phyloP scores from a whole-genome alignment of 2,329 filamentous ascomycete species.

The Pseudopithomyces maydicus region DNA sequence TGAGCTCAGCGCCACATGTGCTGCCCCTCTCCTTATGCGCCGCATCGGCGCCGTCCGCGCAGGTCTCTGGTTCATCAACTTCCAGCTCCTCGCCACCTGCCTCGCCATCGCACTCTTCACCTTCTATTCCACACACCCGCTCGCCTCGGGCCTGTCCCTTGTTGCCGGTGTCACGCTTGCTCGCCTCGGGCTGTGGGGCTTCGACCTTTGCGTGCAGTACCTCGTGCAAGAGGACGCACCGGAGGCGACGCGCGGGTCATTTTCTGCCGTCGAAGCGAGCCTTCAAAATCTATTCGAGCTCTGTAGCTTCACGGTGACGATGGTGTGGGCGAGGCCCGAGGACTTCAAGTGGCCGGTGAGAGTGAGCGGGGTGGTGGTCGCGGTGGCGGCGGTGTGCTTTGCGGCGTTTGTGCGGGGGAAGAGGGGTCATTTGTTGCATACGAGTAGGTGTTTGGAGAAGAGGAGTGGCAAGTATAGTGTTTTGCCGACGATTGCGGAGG shows the following conservation, averaged over 20 bases:
- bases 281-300: constrained; percentile 75
- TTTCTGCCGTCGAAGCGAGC: constrained; percentile 70
- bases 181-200: constrained; percentile 54
- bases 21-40: constrained; percentile 61
- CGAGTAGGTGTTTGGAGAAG: constrained; percentile 31
- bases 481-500: constrained; percentile 21
- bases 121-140: constrained; percentile 15
- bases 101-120: constrained; percentile 43
- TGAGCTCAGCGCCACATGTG: constrained; percentile 66
- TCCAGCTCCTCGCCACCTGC: constrained; percentile 64
- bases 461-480: constrained; percentile 15
- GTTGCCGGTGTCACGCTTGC: constrained; percentile 48
- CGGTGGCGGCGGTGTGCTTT: constrained; percentile 56
- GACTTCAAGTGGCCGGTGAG: constrained; percentile 69
- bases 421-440: constrained; percentile 66
- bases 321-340: constrained; percentile 65
- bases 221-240: constrained; percentile 53
- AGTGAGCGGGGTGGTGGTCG: constrained; percentile 62
- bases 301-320: constrained; percentile 67
- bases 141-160: constrained; percentile 34
- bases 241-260: constrained; percentile 60
- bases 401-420: constrained; percentile 61
- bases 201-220: constrained; percentile 53
- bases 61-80: constrained; percentile 73
- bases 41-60: constrained; percentile 60